phyloP scores from a whole-genome alignment of 2,329 filamentous ascomycete species.

The Zelopaecilomyces penicillatus region DNA sequence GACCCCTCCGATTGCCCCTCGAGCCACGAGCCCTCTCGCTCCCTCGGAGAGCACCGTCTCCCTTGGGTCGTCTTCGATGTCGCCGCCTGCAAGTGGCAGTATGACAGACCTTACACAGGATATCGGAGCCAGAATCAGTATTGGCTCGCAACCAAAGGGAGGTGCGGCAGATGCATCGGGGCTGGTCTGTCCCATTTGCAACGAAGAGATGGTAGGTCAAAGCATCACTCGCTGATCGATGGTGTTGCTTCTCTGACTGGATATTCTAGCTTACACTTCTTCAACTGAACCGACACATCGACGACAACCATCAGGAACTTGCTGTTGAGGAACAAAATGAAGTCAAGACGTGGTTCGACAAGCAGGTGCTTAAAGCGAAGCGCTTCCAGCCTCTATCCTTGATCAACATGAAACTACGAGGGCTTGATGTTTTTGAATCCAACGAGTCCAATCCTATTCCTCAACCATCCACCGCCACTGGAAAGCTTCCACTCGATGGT shows the following conservation, averaged over 20 bases:
- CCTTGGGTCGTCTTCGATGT: slow-evolving; percentile 61
- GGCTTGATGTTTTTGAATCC: slow-evolving; percentile 87
- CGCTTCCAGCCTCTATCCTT: slow-evolving; percentile 85
- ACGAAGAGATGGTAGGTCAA: slow-evolving; percentile 80
- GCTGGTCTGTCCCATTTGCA: slow-evolving; percentile 94
- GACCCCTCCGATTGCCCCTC: slow-evolving; percentile 36
- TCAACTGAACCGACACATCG: slow-evolving; percentile 78
- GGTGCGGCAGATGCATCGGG: slow-evolving; percentile 42
- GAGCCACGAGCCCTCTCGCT: slow-evolving; percentile 41
- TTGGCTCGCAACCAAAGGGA: slow-evolving; percentile 48
- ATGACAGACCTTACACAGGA: slow-evolving; percentile 67
- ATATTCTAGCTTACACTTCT: slow-evolving; percentile 68
- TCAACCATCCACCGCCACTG: slow-evolving; percentile 25
- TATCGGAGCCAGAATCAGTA: slow-evolving; percentile 69
- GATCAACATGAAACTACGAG: slow-evolving; percentile 88
- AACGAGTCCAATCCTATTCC: slow-evolving; percentile 55
- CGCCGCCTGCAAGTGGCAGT: slow-evolving; percentile 51
- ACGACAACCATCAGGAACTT: slow-evolving; percentile 84
- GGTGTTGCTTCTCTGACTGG: background rate
- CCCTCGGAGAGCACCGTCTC: slow-evolving; percentile 67
- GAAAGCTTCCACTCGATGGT: slow-evolving; percentile 32
- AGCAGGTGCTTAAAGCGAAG: slow-evolving; percentile 87
- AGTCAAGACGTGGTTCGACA: slow-evolving; percentile 94
- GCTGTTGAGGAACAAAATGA: slow-evolving; percentile 85
- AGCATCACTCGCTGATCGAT: background rate